Evolutionary conservation across 352 stramenopile genomes (phyloP), one percentile per base, ranked within the genome.

Genomic region (Phytophthora tubulina): DNA sequence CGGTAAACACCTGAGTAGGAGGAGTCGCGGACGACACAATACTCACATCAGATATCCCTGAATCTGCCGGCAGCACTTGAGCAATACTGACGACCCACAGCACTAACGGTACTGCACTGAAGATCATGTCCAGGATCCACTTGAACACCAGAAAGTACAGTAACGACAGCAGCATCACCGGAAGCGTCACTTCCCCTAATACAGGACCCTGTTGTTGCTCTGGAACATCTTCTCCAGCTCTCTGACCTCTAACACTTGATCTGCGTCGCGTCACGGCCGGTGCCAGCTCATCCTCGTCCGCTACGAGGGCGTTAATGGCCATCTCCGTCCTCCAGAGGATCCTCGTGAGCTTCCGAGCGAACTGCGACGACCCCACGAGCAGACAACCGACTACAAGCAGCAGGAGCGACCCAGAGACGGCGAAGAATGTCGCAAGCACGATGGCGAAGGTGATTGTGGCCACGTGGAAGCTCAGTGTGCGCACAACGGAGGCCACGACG

Each of bases 91-190:
- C 44, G 8, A 67, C 14, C 83, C 84, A 93, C 21, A 91, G 54
- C 41, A 61, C 1, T 11, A 93, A 55, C 41, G 85, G 85, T 1
- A 91, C 57, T 8, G 41, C 35, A 36, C 80, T 81, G 51, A 91
- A 90, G 27, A 90, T 60, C 51, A 91, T 7, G 66, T 90, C 81
- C 51, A 93, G 73, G 13, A 89, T 36, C 66, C 79, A 84, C 55
- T 89, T 88, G 75, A 93, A 91, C 48, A 90, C 62, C 59, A 93
- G 38, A 31, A 93, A 93, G 63, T 93, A 93, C 14, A 91, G 46
- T 30, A 90, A 46, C 44, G 85, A 93, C 57, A 87, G 69, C 54
- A 86, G 32, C 85, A 93, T 91, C 39, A 90, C 85, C 0, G 80
- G 73, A 17, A 72, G 14, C 31, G 85, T 93, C 44, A 93, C 80